Evolutionary conservation across 805 yeast genomes (phyloP).

Genomic region (Suhomyces xylopsoci): DNA sequence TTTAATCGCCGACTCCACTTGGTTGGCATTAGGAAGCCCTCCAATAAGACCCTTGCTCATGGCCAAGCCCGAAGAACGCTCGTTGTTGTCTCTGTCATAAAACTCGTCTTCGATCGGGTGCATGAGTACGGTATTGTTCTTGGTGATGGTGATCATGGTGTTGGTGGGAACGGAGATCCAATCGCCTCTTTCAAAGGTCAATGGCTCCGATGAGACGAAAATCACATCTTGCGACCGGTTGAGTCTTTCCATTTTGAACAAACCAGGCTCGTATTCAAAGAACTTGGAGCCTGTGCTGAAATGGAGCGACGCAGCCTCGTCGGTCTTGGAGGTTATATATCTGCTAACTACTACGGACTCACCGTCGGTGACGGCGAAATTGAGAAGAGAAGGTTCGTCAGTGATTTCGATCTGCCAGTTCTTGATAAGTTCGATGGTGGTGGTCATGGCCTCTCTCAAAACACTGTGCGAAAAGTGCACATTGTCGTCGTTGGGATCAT

Average conservation of each 20-base stretch:
- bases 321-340: slow-evolving; percentile 82
- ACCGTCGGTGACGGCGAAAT: slow-evolving; percentile 96
- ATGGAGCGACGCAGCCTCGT: slow-evolving; percentile 95
- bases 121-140: slow-evolving; percentile 75
- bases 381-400: slow-evolving; percentile 71
- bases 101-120: slow-evolving; percentile 92
- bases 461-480: slow-evolving; percentile 47
- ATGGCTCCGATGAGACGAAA: slow-evolving; percentile 96
- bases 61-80: slow-evolving; percentile 78
- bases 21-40: slow-evolving; percentile 59
- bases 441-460: slow-evolving; percentile 64
- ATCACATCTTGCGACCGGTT: slow-evolving; percentile 92
- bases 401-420: slow-evolving; percentile 71
- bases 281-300: slow-evolving; percentile 92
- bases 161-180: slow-evolving; percentile 98
- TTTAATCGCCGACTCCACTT: slow-evolving; percentile 19
- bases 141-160: slow-evolving; percentile 74
- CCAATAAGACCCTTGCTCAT: slow-evolving; percentile 92
- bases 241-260: slow-evolving; percentile 89
- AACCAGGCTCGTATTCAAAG: slow-evolving; percentile 86
- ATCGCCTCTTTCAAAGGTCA: slow-evolving; percentile 94
- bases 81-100: slow-evolving; percentile 64
- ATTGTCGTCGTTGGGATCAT: slow-evolving; percentile 51
- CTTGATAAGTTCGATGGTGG: slow-evolving; percentile 72
- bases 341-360: slow-evolving; percentile 79